These are phyloP conservation scores for Globisporangium cystogenes DNA, from an alignment of 352 stramenopile genomes.

Conservation along the genomic window DNA sequence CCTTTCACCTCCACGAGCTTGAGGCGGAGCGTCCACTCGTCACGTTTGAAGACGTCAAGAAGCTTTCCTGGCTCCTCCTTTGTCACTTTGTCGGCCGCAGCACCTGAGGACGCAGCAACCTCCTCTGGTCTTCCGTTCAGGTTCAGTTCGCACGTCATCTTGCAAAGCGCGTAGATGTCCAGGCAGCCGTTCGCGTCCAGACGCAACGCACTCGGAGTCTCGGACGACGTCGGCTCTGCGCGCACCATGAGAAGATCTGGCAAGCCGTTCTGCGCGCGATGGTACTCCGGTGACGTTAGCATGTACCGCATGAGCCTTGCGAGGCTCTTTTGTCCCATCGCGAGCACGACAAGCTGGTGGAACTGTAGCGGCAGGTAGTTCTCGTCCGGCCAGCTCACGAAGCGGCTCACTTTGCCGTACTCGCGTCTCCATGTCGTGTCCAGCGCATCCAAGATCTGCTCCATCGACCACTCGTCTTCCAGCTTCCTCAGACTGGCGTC, in stretches of 20 bases:
- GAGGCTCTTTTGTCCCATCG: constrained; percentile 35
- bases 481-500: constrained; percentile 40
- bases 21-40: constrained; percentile 19
- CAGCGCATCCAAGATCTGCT: constrained; percentile 37
- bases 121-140: constrained; percentile 11
- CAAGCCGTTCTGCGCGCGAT: constrained; percentile 66
- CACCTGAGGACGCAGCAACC: not conserved
- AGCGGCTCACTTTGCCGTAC: constrained; percentile 53
- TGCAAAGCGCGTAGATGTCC: constrained; percentile 44
- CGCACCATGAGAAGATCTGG: constrained; percentile 61
- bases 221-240: constrained; percentile 9
- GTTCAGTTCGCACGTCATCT: constrained; percentile 50
- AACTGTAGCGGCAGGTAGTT: constrained; percentile 29
- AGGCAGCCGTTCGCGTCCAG: constrained; percentile 35
- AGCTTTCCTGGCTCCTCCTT: constrained; percentile 1
- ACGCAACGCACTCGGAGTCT: not conserved
- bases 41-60: constrained; percentile 5
- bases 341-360: constrained; percentile 44
- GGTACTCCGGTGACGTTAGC: constrained; percentile 59
- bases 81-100: not conserved
- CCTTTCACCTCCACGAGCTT: constrained; percentile 88
- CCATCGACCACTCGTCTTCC: constrained; percentile 27
- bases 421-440: constrained; percentile 28
- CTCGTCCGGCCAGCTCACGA: constrained; percentile 49
- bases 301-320: constrained; percentile 54